Base-by-base conservation (phyloP, 1,284 basidiomycete genomes). In the Phylloporus gajari region DNA sequence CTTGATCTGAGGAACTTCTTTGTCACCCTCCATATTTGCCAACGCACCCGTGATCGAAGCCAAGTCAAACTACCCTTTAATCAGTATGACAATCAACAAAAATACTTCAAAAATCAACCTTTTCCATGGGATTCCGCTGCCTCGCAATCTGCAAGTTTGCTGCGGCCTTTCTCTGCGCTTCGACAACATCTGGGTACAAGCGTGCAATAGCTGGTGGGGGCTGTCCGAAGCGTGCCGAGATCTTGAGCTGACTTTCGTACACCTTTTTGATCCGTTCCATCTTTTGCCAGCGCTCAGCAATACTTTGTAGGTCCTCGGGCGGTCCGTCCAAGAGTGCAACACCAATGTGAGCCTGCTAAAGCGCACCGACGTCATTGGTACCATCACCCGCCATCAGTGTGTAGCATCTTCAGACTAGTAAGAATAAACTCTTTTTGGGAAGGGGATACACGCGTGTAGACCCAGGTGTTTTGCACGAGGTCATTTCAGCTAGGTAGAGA, bases 351-450 rank as follows among this genome's bases (percentile, higher is more conserved):
- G 97, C 97, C 81, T 97, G 95, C 83, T 98, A 98, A 67, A 98
- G 90, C 5, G 97, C 97, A 44, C 97, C 97, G 64, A 98, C 97
- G 76, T 98, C 97, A 82, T 98, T 98, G 25, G 97, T 98, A 53
- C 97, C 97, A 81, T 98, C 97, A 72, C 97, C 97, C 19, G 96
- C 97, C 97, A 98, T 98, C 69, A 98, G 88, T 0, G 97, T 98
- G 12, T 38, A 97, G 90, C 21, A 88, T 88, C 81, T 96, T 95
- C 70, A 98, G 87, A 5, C 94, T 93, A 0, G 95, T 95, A 64
- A 98, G 89, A 83, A 98, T 97, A 82, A 90, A 90, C 82, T 98
- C 97, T 85, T 98, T 98, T 82, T 98, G 97, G 1, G 91, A 85
- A 3, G 97, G 97, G n/a, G 97, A 97, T 30, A 98, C 96, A 67